Percentiles rank a stretch among this genome's conserved stretches.
Conservation (phyloP, 805 yeast genomes). For the Wickerhamomyces rabaulensis region DNA sequence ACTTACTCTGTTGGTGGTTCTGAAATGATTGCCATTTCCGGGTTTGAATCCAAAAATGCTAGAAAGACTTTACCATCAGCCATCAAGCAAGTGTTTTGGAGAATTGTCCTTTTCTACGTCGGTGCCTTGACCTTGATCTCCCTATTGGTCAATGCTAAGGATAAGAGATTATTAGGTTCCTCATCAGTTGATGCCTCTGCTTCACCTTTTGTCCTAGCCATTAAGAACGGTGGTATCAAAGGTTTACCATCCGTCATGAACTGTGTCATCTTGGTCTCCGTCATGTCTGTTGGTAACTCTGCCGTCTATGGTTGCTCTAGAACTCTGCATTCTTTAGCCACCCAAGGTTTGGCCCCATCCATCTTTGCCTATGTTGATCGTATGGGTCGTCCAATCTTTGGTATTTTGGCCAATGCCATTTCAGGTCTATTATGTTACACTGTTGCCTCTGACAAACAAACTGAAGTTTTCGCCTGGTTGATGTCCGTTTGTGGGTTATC, state of each 20-base stretch:
- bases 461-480: constrained; percentile 42
- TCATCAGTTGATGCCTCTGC: constrained; percentile 28
- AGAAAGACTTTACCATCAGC: constrained; percentile 45
- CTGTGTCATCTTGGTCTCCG: constrained; percentile 34
- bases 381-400: constrained; percentile 44
- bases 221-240: constrained; percentile 31
- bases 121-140: constrained; percentile 41
- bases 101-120: constrained; percentile 43
- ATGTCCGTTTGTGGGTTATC: constrained; percentile 45
- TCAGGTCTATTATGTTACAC: constrained; percentile 41
- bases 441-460: constrained; percentile 37
- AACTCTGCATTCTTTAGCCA: constrained; percentile 42
- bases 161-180: constrained; percentile 28
- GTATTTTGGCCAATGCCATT: constrained; percentile 33
- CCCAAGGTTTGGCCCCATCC: constrained; percentile 40
- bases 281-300: constrained; percentile 44
- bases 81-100: constrained; percentile 53
- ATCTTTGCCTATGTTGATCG: constrained; percentile 40
- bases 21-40: constrained; percentile 47
- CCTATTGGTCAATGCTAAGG: constrained; percentile 40
- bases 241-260: constrained; percentile 37
- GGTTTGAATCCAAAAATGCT: constrained; percentile 44
- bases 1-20: constrained; percentile 52
- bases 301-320: constrained; percentile 55
- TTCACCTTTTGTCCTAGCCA: constrained; percentile 47